Evolutionary conservation across 2,329 filamentous ascomycete genomes (phyloP), one percentile per base, ranked within the genome.

Genomic region (Trichoderma koningiopsis): DNA sequence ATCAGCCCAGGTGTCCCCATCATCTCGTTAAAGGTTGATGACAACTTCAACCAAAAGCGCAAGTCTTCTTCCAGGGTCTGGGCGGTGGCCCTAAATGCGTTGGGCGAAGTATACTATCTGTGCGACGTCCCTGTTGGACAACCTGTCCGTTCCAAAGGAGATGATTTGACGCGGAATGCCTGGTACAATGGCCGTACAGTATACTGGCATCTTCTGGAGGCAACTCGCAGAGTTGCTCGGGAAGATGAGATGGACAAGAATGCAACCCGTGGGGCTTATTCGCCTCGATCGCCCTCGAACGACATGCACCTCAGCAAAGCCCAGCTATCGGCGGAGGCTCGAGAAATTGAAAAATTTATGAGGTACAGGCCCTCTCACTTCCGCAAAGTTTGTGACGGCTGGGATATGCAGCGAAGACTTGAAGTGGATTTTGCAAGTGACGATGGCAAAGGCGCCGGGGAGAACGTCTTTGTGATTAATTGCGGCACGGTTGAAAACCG

Each of bases 1-100:
- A 83, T 98, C 14, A 94, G 93, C 76, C 96, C 96, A 3, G 96
- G 96, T 52, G 94, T 98, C 3, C 96, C 96, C 0, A 96, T 99
- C 71, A 87, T 97, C 66, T 88, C 89, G 1, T 88, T 99, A 70
- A 88, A 88, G 56, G 87, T 97, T 7, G 96, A 99, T 75, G 94
- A 97, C 33, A 88, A 88, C 64, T 96, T 94, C 79, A 94, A 86
- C 60, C 79, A 85, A 31, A 90, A 89, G 73, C 89, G 94, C 35
- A 90, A 90, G 76, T 82, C 86, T 4, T 83, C 89, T 61, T 87
- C 88, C 14, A 89, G 94, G 33, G 87, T 96, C 14, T 98, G 94
- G 93, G 93, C 92, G n/a, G 91, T 95, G 53, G 92, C 89, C n/a
- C 81, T 99, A 64, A 99, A 99, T 77, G 95, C 96, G 0, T 83